These are phyloP conservation scores for Chaetomiaceae sp. DNA, from an alignment of 2,329 filamentous ascomycete species.

Conservation along the genomic window DNA sequence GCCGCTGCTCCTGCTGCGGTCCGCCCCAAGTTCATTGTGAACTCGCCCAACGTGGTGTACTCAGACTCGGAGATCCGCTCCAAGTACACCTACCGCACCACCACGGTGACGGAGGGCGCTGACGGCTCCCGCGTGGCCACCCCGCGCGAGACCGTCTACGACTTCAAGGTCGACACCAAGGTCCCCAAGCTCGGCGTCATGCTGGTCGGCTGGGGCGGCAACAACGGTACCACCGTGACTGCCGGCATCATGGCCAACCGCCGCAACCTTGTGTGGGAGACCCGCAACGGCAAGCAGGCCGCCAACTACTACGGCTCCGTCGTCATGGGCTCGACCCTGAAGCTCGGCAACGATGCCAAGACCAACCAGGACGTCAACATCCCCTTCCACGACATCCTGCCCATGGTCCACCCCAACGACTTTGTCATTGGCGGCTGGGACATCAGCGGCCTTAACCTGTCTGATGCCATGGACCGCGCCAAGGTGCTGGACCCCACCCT, in stretches of 20 bases:
- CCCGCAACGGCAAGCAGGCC: slow-evolving; percentile 75
- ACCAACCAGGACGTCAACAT: slow-evolving; percentile 90
- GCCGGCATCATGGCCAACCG: slow-evolving; percentile 96
- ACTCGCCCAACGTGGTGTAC: slow-evolving; percentile 90
- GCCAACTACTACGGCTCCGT: slow-evolving; percentile 99
- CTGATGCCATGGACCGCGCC: slow-evolving; percentile 91
- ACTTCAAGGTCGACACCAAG: slow-evolving; percentile 96
- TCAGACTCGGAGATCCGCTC: slow-evolving; percentile 82
- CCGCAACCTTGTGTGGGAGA: slow-evolving; percentile 82
- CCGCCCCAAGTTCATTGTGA: slow-evolving; percentile 73
- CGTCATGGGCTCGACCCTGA: slow-evolving; percentile 95
- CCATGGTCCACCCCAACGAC: slow-evolving; percentile 97
- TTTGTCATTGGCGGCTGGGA: slow-evolving; percentile 96
- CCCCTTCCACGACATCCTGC: slow-evolving; percentile 87
- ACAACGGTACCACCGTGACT: slow-evolving; percentile 96
- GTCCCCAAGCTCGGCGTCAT: slow-evolving; percentile 93
- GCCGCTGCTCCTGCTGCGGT: slow-evolving; percentile 45
- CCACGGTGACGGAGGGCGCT: slow-evolving; percentile 63
- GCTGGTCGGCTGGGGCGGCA: slow-evolving; percentile 96
- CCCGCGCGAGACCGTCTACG: slow-evolving; percentile 84
- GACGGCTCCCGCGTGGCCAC: slow-evolving; percentile 76
- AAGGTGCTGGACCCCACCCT: slow-evolving; percentile 92
- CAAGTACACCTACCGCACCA: slow-evolving; percentile 96
- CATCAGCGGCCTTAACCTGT: slow-evolving; percentile 85
- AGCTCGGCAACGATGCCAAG: slow-evolving; percentile 82